These are phyloP conservation scores for Tetrahymena borealis DNA, from an alignment of 73 alveolate species.

Conservation along the genomic window DNA sequence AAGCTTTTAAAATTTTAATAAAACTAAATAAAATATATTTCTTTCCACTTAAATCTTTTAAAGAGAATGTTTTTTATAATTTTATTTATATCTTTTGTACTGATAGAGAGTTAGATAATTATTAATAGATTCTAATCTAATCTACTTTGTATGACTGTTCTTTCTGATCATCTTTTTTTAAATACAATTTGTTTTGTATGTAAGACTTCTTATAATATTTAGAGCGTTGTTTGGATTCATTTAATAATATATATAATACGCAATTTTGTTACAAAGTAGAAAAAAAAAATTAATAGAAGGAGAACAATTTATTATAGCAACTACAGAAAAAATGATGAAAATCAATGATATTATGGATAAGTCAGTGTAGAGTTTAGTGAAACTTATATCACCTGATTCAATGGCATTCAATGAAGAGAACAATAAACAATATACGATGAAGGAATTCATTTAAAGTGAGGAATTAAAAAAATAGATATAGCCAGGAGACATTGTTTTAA, in stretches of 20 bases:
- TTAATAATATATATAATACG: neutral
- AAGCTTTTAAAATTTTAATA: too few relatives aligned
- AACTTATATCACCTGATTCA: neutral
- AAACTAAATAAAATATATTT: too few relatives aligned
- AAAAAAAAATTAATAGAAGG: neutral
- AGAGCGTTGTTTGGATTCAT: neutral
- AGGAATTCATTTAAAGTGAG: neutral
- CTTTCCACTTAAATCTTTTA: too few relatives aligned
- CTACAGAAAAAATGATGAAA: neutral
- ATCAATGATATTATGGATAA: neutral
- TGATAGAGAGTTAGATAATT: too few relatives aligned
- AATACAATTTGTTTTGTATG: too few relatives aligned
- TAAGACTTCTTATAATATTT: neutral
- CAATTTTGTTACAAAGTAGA: neutral
- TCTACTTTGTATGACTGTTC: too few relatives aligned
- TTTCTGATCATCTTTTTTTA: too few relatives aligned
- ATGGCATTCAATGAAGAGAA: neutral
- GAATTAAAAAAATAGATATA: neutral
- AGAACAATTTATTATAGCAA: neutral
- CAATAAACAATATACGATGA: neutral
- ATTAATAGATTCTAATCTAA: too few relatives aligned
- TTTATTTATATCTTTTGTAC: too few relatives aligned
- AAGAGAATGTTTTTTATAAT: too few relatives aligned
- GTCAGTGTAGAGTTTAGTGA: neutral
- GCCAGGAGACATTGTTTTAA: neutral